Evolutionary conservation across 2,329 filamentous ascomycete species (phyloP), one percentile per base, ranked within the genome.

Genomic region (Parascedosporium putredinis): DNA sequence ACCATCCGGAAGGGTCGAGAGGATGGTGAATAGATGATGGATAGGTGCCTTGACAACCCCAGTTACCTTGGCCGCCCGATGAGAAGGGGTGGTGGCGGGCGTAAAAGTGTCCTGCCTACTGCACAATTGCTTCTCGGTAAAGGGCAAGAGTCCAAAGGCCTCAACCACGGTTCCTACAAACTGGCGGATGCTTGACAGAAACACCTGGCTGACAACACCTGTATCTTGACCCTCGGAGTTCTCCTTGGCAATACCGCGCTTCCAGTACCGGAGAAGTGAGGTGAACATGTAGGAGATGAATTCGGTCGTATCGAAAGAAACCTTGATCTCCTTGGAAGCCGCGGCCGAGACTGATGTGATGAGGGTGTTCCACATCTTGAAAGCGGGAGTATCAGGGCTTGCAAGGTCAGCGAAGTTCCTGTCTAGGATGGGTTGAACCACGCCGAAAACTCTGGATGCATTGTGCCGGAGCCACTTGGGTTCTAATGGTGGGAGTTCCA

Each of bases 401-500:
- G 77, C 73, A n/a, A 91, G 60, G 14, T 79, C 78, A 48, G 75
- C 68, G 46, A 88, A 81, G 47, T 75, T 76, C 50, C 68, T 73
- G 64, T 80, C 77, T 3, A 88, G 64, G 18, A 83, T 69, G 8
- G 81, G 75, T 4, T 70, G 69, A 6, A 82, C 74, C 7, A 84
- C 69, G 3, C 74, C 64, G 29, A 95, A 76, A 4, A 96, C 74
- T 40, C 73, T 74, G 1, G 69, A 61, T 4, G 84, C 70, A 53
- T 87, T 88, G 52, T 79, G 83, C 49, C 91, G 79, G 10, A 94
- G 73, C 93, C 93, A 98, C 69, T 85, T 88, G 4, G 86, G 74
- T 59, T 97, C 89, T 5, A 97, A 70, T 5, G 83, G 71, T 5
- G 89, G 86, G n/a, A 98, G 71, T 52, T 96, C 88, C n/a, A 83